A percentile compares a stretch with the other conserved stretches of the same genome.
Conservation (phyloP, 306 rosid genomes). For the Betula pendula region DNA sequence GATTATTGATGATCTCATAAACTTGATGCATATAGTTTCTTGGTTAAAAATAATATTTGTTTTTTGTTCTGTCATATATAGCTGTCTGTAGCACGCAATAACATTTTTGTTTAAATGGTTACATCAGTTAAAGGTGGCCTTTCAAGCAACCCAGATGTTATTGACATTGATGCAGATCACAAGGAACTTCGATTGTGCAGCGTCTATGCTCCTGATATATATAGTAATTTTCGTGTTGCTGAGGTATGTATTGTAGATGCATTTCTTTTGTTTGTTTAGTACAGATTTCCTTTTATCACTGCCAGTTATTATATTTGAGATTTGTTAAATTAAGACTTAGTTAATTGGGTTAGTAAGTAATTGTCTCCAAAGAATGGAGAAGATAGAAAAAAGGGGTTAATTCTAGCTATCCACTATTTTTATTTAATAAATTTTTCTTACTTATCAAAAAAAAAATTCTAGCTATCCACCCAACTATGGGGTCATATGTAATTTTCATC, state of each 20-base stretch:
- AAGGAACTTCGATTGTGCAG: constrained; percentile 71
- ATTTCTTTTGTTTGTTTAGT: constrained; percentile 14
- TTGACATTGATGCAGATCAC: constrained; percentile 63
- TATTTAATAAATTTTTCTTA: too few species aligned
- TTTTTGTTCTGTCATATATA: background rate
- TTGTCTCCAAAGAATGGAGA: background rate
- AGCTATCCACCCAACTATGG: too few species aligned
- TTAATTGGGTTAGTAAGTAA: background rate
- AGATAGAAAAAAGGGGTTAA: background rate
- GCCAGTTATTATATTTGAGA: background rate
- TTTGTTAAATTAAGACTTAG: background rate
- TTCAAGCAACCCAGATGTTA: constrained; percentile 40
- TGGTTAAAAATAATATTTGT: background rate
- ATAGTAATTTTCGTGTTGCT: constrained; percentile 55
- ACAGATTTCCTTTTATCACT: background rate
- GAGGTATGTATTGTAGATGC: constrained; percentile 59
- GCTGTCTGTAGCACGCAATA: background rate
- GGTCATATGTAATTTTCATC: background rate
- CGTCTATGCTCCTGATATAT: constrained; percentile 75
- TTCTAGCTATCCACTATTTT: too few species aligned
- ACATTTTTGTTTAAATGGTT: constrained; percentile 23
- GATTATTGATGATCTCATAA: too few species aligned
- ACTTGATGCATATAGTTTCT: background rate
- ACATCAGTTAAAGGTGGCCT: constrained; percentile 38
- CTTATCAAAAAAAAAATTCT: too few species aligned